A percentile compares a stretch with the other conserved stretches of the same genome.
phyloP scores from a whole-genome alignment of 2,329 filamentous ascomycete species.

The Zasmidium cellare region DNA sequence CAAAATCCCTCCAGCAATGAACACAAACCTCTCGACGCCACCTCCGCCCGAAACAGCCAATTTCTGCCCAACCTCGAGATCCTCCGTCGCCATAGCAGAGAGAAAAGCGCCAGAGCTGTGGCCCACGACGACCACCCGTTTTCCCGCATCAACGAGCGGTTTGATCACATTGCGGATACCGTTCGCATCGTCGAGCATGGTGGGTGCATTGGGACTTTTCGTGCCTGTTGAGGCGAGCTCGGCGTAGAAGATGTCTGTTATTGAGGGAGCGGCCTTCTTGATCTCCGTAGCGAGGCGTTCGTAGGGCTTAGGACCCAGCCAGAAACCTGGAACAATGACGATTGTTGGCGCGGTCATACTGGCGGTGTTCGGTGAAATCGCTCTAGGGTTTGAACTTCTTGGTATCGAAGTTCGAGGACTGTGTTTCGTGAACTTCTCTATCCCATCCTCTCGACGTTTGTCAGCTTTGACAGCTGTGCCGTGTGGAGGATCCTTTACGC shows the following conservation, averaged over 20 bases:
- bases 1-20: not conserved
- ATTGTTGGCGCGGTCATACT: not conserved
- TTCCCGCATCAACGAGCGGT: conserved; percentile 1
- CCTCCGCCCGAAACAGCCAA: not conserved
- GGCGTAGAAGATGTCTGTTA: conserved; percentile 1
- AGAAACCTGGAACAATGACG: conserved; percentile 3
- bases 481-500: no score
- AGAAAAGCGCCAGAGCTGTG: conserved; percentile 4
- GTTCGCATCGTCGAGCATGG: not conserved
- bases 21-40: not conserved
- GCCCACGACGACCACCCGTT: not conserved
- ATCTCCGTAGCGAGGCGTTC: not conserved
- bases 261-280: not conserved
- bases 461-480: no score
- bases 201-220: not conserved
- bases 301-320: not conserved
- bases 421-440: no score
- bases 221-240: not conserved
- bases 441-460: no score
- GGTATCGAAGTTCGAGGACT: no score
- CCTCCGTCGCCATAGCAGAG: conserved; percentile 1
- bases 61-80: not conserved
- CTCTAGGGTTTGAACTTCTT: no score
- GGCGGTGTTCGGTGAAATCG: no score
- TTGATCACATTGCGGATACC: not conserved